A percentile compares a stretch with the other conserved stretches of the same genome.
phyloP scores from a whole-genome alignment of 805 yeast genomes.

The Pichia cephalocereana region DNA sequence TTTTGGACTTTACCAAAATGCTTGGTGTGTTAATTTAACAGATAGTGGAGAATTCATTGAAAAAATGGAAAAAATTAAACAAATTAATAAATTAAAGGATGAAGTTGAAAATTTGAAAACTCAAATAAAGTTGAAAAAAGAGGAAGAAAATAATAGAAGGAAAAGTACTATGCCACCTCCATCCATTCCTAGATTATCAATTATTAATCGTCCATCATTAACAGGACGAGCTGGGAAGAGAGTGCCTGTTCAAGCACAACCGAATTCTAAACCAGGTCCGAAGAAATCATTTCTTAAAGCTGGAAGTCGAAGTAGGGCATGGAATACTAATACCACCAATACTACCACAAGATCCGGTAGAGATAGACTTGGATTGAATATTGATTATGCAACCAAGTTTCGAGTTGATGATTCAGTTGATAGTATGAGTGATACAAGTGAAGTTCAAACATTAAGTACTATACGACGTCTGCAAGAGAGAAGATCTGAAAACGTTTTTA shows the following conservation, averaged over 20 bases:
- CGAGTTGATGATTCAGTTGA: conserved; percentile 3
- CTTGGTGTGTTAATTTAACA: conserved; percentile 76
- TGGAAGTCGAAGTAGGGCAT: not conserved
- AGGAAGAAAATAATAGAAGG: conserved; percentile 3
- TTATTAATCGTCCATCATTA: not conserved
- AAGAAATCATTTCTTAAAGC: conserved; percentile 2
- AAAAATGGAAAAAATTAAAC: conserved; percentile 13
- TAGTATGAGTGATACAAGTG: conserved; percentile 7
- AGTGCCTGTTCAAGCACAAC: not conserved
- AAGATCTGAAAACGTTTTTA: not conserved
- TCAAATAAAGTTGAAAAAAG: conserved; percentile 8
- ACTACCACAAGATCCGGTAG: not conserved
- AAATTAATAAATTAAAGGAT: conserved; percentile 11
- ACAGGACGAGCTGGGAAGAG: too few relatives aligned
- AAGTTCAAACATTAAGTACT: conserved; percentile 2
- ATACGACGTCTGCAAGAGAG: not conserved
- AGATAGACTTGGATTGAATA: not conserved
- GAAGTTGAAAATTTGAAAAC: conserved; percentile 8
- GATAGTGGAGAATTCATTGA: conserved; percentile 20
- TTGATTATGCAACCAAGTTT: conserved; percentile 7
- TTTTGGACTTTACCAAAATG: conserved; percentile 75
- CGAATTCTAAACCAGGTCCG: too few relatives aligned
- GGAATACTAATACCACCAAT: not conserved
- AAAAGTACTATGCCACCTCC: conserved; percentile 21
- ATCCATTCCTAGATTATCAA: not conserved